Evolutionary conservation across 805 yeast genomes (phyloP).

Genomic region (Groenewaldozyma salmanticensis): DNA sequence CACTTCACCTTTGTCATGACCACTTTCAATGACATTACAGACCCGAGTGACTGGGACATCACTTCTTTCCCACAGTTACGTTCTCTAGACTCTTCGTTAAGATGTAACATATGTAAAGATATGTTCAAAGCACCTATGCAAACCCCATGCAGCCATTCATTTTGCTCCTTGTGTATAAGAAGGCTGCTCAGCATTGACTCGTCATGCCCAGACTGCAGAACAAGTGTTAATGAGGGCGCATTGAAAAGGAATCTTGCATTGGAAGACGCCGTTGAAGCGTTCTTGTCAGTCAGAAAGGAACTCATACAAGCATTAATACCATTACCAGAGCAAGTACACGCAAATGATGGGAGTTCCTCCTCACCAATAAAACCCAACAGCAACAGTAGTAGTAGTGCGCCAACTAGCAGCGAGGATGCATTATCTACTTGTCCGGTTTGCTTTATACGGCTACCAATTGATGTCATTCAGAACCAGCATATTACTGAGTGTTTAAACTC

Average conservation of each 20-base stretch:
- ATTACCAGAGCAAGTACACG: slow-evolving; percentile 30
- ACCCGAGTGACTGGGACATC: slow-evolving; percentile 61
- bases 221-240: slow-evolving; percentile 59
- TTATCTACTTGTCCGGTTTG: too few species aligned
- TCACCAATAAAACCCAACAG: too few species aligned
- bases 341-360: neutral
- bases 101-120: slow-evolving; percentile 88
- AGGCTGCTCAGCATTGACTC: slow-evolving; percentile 50
- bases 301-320: neutral
- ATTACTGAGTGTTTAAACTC: neutral
- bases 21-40: slow-evolving; percentile 32
- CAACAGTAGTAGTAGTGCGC: neutral
- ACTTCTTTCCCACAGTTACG: slow-evolving; percentile 47
- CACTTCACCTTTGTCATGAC: too few species aligned
- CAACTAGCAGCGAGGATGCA: neutral
- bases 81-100: slow-evolving; percentile 56
- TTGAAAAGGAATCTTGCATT: slow-evolving; percentile 55
- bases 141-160: slow-evolving; percentile 80
- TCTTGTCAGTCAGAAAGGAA: neutral
- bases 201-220: slow-evolving; percentile 70
- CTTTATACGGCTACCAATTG: too few species aligned
- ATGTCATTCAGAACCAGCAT: too few species aligned
- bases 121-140: slow-evolving; percentile 68
- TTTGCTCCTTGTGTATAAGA: slow-evolving; percentile 81
- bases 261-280: slow-evolving; percentile 54